Conservation (phyloP, 1,139 yeast genomes). For the Taphrina populina region DNA sequence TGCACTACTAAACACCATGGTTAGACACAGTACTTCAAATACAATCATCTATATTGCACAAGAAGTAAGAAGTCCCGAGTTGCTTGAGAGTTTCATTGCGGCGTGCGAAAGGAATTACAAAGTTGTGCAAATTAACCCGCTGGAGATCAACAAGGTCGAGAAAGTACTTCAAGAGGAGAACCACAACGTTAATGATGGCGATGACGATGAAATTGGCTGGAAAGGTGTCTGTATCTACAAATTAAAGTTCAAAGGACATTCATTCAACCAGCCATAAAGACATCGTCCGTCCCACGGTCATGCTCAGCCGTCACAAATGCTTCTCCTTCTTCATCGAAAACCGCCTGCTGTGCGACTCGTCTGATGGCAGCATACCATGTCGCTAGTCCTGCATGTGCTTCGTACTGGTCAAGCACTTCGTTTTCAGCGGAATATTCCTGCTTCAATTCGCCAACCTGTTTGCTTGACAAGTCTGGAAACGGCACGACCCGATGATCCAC, state of each 20-base stretch:
- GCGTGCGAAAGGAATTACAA: neutral
- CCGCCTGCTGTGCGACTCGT: slow-evolving; percentile 45
- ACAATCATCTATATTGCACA: slow-evolving; percentile 16
- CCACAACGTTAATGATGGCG: neutral
- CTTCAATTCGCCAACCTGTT: slow-evolving; percentile 41
- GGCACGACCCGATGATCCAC: slow-evolving; percentile 5
- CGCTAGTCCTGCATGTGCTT: slow-evolving; percentile 43
- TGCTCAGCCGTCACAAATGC: slow-evolving; percentile 3
- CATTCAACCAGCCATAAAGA: neutral
- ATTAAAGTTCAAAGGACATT: neutral
- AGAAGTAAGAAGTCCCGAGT: slow-evolving; percentile 7
- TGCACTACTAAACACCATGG: neutral
- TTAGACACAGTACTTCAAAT: neutral
- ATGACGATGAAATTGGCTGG: slow-evolving; percentile 3
- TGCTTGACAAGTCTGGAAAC: slow-evolving; percentile 12
- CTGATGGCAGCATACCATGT: slow-evolving; percentile 47
- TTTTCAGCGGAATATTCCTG: slow-evolving; percentile 43
- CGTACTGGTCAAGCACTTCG: slow-evolving; percentile 40
- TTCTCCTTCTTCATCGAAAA: neutral
- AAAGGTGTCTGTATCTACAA: slow-evolving; percentile 14
- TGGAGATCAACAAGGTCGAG: slow-evolving; percentile 1
- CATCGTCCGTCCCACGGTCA: slow-evolving; percentile 8
- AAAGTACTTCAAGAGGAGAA: neutral
- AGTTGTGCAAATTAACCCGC: neutral
- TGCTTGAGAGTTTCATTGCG: slow-evolving; percentile 1